Conservation (phyloP, 768 basidiomycete species). For the Arthromyces matolae region DNA sequence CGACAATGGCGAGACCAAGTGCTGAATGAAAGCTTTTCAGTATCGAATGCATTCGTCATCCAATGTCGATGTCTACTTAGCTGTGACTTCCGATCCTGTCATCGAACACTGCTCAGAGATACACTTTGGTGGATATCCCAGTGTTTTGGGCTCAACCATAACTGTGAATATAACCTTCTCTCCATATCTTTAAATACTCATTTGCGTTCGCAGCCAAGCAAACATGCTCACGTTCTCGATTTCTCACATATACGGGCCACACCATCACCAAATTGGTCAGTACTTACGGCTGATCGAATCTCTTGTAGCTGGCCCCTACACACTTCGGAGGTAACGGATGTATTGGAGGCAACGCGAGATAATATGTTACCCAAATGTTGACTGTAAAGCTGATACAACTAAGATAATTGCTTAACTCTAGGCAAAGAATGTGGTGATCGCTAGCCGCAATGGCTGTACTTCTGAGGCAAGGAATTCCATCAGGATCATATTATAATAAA, state of each 20-base stretch:
- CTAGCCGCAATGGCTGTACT: too few relatives aligned
- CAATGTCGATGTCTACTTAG: constrained; percentile 60
- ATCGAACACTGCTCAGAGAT: constrained; percentile 72
- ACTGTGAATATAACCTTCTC: constrained; percentile 11
- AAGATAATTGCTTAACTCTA: background rate
- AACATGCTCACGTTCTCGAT: constrained; percentile 62
- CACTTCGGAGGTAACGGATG: background rate
- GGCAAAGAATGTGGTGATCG: background rate
- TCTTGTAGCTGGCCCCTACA: constrained; percentile 9
- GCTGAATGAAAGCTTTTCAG: constrained; percentile 34
- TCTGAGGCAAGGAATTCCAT: too few relatives aligned
- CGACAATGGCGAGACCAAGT: background rate
- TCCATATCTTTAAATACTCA: background rate
- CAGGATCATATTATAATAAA: too few relatives aligned
- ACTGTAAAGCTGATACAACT: background rate
- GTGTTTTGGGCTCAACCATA: constrained; percentile 18
- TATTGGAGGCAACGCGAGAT: constrained; percentile 1
- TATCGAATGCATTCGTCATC: constrained; percentile 84
- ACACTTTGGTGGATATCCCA: constrained; percentile 63
- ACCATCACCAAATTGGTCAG: constrained; percentile 76
- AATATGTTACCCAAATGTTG: constrained; percentile 5
- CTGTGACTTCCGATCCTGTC: constrained; percentile 67
- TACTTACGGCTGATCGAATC: constrained; percentile 20
- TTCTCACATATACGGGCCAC: constrained; percentile 79
- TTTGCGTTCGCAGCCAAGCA: constrained; percentile 24